These are phyloP conservation scores for Leersia perrieri DNA, from an alignment of 176 grass and related monocot species.

Conservation along the genomic window DNA sequence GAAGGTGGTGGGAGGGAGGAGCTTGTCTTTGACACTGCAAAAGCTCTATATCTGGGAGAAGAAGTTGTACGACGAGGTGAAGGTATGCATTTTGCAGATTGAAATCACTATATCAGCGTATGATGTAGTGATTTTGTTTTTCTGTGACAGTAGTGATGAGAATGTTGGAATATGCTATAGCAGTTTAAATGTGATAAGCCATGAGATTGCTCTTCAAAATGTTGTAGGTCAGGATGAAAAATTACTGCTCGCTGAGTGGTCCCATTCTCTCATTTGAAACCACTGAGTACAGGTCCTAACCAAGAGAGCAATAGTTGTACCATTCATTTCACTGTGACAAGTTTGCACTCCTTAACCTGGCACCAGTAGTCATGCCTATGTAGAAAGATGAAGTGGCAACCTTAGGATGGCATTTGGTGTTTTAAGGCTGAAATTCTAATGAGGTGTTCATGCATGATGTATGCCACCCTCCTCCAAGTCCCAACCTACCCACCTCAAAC, in stretches of 20 bases:
- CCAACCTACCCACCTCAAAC: not conserved
- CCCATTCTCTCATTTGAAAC: not conserved
- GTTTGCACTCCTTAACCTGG: conserved; percentile 8
- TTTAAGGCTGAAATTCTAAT: conserved; percentile 1
- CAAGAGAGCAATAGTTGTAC: not conserved
- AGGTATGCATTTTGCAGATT: conserved; percentile 47
- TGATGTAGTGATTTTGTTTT: not conserved
- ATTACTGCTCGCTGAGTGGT: conserved; percentile 7
- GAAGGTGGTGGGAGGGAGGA: conserved; percentile 45
- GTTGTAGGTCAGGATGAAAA: not conserved
- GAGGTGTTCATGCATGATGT: conserved; percentile 19
- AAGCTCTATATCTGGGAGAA: conserved; percentile 88
- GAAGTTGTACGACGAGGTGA: conserved; percentile 83
- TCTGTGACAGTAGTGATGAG: not conserved
- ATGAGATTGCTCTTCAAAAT: not conserved
- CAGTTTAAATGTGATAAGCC: not conserved
- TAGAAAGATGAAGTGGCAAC: conserved; percentile 1
- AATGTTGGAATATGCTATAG: not conserved
- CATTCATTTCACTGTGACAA: not conserved
- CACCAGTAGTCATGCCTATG: not conserved
- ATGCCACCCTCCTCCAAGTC: not conserved
- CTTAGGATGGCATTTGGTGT: not conserved
- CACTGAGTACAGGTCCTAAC: not conserved
- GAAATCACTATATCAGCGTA: no score
- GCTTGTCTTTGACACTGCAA: conserved; percentile 68